Conservation (phyloP, 129 eudicot species). For the Scalesia atractyloides region DNA sequence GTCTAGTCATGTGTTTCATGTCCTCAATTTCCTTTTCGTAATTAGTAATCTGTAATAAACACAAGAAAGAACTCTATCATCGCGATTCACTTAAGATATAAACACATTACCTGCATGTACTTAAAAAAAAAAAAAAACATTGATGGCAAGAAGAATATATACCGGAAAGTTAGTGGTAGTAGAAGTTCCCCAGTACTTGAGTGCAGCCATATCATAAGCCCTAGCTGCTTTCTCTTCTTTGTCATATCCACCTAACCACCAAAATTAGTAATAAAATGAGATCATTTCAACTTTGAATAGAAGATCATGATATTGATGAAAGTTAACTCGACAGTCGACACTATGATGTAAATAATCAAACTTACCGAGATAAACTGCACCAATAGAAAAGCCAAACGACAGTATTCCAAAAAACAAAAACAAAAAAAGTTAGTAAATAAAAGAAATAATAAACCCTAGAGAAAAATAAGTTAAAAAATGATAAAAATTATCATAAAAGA, state of each 20-base stretch:
- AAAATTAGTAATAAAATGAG: neutral
- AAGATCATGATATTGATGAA: neutral
- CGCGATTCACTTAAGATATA: neutral
- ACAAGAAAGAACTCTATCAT: neutral
- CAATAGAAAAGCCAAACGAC: slow-evolving; percentile 1
- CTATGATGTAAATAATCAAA: neutral
- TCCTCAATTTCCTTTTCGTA: slow-evolving; percentile 96
- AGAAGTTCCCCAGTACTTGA: slow-evolving; percentile 98
- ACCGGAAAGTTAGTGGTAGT: slow-evolving; percentile 99
- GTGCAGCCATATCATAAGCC: slow-evolving; percentile 96
- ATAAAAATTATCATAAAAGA: neutral
- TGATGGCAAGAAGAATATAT: slow-evolving; percentile 3
- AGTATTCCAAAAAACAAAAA: neutral
- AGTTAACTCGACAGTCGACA: too few species aligned
- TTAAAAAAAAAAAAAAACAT: neutral
- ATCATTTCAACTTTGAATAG: neutral
- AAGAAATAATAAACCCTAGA: neutral
- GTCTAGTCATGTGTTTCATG: slow-evolving; percentile 98
- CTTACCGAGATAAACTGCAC: slow-evolving; percentile 90
- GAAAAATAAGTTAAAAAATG: neutral
- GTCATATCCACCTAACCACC: slow-evolving; percentile 87
- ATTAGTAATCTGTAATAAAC: slow-evolving; percentile 62
- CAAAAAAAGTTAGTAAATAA: slow-evolving; percentile 1
- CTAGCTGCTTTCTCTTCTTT: slow-evolving; percentile 99
- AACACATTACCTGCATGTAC: neutral